Evolutionary conservation across 805 yeast genomes (phyloP).

Genomic region (Metschnikowia arizonensis): DNA sequence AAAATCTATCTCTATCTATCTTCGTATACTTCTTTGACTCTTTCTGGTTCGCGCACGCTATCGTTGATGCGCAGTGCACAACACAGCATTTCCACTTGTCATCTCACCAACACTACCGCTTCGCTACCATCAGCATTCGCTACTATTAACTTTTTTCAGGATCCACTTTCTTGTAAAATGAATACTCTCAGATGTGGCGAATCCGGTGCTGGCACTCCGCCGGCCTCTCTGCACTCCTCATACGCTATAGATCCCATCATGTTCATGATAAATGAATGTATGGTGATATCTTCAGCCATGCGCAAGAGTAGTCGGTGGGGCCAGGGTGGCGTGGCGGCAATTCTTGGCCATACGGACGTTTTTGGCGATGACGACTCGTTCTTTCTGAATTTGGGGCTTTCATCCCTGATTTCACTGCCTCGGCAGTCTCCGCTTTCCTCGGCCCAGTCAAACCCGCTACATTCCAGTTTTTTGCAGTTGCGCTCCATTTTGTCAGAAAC

Average conservation of each 20-base stretch:
- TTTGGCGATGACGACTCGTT: constrained; percentile 44
- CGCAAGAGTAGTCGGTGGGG: constrained; percentile 65
- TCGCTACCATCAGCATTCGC: not conserved
- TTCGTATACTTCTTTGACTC: too few species aligned
- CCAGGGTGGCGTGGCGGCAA: constrained; percentile 78
- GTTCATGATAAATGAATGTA: constrained; percentile 84
- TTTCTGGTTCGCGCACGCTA: constrained; percentile 2
- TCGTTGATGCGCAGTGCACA: constrained; percentile 5
- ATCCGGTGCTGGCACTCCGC: not conserved
- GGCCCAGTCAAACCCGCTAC: constrained; percentile 49
- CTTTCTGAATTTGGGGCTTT: constrained; percentile 17
- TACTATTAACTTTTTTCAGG: not conserved
- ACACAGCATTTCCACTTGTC: constrained; percentile 1
- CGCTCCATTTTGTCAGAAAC: constrained; percentile 64
- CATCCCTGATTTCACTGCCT: constrained; percentile 5
- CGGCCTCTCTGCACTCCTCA: not conserved
- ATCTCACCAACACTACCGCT: too few species aligned
- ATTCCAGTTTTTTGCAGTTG: constrained; percentile 76
- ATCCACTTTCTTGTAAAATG: not conserved
- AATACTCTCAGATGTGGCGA: not conserved
- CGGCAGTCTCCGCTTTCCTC: constrained; percentile 25
- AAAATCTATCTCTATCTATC: too few species aligned
- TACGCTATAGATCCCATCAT: constrained; percentile 70
- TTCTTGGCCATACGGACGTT: constrained; percentile 62
- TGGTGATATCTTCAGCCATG: constrained; percentile 82